Conservation (phyloP, 345 rosid genomes). For the Crucihimalaya himalaica region DNA sequence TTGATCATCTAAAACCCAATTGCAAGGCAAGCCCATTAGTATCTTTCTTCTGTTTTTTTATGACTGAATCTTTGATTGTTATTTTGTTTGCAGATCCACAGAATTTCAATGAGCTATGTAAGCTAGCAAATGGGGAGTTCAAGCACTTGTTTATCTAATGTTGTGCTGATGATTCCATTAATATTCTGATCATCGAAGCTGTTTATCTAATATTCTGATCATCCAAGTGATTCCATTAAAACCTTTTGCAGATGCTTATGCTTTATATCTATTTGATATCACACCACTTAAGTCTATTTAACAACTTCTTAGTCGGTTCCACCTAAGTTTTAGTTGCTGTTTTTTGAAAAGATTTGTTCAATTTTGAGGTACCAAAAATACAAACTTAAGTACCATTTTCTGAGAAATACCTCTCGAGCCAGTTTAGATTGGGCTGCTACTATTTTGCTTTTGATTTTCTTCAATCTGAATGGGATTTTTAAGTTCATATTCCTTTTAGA, state of each 20-base stretch:
- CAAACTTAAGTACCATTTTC: not conserved
- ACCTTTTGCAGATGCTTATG: not conserved
- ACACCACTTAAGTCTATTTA: not conserved
- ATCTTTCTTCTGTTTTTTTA: not conserved
- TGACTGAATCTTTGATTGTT: not conserved
- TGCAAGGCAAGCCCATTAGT: too few relatives aligned
- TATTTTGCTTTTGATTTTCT: not conserved
- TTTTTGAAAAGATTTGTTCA: not conserved
- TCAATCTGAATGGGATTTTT: not conserved
- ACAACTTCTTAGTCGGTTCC: not conserved
- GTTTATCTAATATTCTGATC: constrained; percentile 50
- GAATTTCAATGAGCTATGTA: constrained; percentile 77
- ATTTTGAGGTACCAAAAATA: not conserved
- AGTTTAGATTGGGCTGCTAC: not conserved
- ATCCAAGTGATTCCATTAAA: not conserved
- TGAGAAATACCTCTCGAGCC: not conserved
- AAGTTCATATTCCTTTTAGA: not conserved
- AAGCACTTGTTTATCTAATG: constrained; percentile 64
- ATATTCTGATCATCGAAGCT: too few relatives aligned
- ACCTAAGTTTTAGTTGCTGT: not conserved
- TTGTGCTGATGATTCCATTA: not conserved
- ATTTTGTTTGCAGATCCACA: constrained; percentile 50
- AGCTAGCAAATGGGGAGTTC: constrained; percentile 82
- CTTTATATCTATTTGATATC: not conserved
- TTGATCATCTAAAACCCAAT: too few relatives aligned